phyloP scores from a whole-genome alignment of 768 basidiomycete species.

The Lentinula detonsa region DNA sequence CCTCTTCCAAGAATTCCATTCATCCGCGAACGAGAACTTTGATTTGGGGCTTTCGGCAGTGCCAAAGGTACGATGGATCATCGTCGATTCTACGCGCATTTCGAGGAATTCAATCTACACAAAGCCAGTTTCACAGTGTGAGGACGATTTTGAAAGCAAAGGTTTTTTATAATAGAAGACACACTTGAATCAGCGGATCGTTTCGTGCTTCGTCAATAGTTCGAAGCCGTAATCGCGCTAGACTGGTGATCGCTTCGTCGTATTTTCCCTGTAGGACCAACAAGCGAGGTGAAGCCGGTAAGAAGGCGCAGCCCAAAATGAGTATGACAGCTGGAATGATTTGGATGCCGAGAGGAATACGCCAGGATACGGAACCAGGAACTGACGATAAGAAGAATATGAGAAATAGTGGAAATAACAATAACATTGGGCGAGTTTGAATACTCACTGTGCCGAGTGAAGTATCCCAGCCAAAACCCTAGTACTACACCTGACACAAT shows the following conservation, averaged over 20 bases:
- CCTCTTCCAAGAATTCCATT: slow-evolving; percentile 44
- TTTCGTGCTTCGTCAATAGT: slow-evolving; percentile 34
- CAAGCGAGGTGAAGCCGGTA: slow-evolving; percentile 57
- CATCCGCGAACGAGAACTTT: slow-evolving; percentile 18
- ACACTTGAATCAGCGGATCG: slow-evolving; percentile 49
- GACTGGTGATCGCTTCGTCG: slow-evolving; percentile 51
- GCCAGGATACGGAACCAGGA: slow-evolving; percentile 63
- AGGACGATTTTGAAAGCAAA: neutral
- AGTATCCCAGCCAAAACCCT: slow-evolving; percentile 79
- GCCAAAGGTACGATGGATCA: slow-evolving; percentile 35
- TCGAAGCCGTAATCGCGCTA: slow-evolving; percentile 51
- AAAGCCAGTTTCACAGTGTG: neutral
- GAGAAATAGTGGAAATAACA: neutral
- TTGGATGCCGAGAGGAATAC: slow-evolving; percentile 71
- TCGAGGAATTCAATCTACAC: slow-evolving; percentile 65
- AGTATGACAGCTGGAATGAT: slow-evolving; percentile 64
- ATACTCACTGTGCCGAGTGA: slow-evolving; percentile 55
- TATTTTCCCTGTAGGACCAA: slow-evolving; percentile 52
- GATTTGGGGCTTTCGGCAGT: slow-evolving; percentile 13
- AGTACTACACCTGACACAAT: slow-evolving; percentile 79
- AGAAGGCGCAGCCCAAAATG: slow-evolving; percentile 43
- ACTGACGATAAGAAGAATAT: slow-evolving; percentile 29
- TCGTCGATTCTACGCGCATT: slow-evolving; percentile 61
- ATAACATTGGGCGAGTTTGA: neutral
- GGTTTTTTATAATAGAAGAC: neutral